Evolutionary conservation across 164 flowering plant genomes (phyloP).

Genomic region (Cinnamomum chago): DNA sequence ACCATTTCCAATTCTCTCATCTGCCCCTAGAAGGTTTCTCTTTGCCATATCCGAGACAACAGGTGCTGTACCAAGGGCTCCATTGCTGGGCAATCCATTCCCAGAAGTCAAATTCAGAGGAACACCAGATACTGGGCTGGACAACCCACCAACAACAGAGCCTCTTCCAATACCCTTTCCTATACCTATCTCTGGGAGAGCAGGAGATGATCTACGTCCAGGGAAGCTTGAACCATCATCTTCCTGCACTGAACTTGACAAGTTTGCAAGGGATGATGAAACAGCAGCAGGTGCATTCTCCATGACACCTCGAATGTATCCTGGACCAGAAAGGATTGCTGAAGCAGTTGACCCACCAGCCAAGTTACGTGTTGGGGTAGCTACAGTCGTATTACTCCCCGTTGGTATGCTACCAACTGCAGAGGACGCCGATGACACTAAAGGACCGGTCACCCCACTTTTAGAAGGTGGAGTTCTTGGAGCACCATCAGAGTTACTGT

Average conservation of each 20-base stretch:
- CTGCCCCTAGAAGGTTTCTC: constrained; percentile 62
- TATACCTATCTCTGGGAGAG: constrained; percentile 52
- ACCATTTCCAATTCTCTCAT: constrained; percentile 66
- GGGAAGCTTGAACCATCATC: constrained; percentile 63
- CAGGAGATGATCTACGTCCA: constrained; percentile 60
- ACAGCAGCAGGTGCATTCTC: constrained; percentile 43
- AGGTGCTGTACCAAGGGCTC: constrained; percentile 22
- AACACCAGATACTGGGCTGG: constrained; percentile 47
- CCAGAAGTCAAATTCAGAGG: constrained; percentile 41
- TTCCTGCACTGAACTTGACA: constrained; percentile 56
- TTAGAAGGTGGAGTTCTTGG: constrained; percentile 78
- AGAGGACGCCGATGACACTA: constrained; percentile 30
- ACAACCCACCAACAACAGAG: constrained; percentile 27
- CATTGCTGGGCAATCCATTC: constrained; percentile 40
- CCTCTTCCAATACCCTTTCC: constrained; percentile 56
- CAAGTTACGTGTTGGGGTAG: constrained; percentile 31
- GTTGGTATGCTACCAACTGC: constrained; percentile 32
- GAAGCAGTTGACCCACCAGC: constrained; percentile 41
- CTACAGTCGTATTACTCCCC: constrained; percentile 37
- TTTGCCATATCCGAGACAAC: constrained; percentile 51
- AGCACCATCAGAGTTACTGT: constrained; percentile 53
- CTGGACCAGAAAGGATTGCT: constrained; percentile 38
- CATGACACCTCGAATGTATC: constrained; percentile 28
- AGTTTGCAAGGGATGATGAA: constrained; percentile 44
- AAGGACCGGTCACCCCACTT: constrained; percentile 34